These are phyloP conservation scores for Cucurbita maxima DNA, from an alignment of 306 rosid species.

Conservation along the genomic window DNA sequence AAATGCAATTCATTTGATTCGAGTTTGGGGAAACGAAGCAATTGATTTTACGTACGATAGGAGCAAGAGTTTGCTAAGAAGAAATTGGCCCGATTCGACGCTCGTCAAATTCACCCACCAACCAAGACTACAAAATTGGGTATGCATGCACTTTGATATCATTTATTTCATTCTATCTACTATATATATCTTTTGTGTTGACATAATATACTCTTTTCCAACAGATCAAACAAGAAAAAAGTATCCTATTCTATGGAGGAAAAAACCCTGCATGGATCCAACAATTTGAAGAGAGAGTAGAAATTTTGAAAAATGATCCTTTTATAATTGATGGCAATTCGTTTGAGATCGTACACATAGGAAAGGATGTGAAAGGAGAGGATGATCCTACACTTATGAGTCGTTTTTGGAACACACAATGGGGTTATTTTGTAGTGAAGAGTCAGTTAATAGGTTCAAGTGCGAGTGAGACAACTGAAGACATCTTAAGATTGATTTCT, in stretches of 20 bases:
- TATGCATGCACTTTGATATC: neutral
- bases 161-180: no score
- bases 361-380: conserved; percentile 13
- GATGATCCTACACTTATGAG: conserved; percentile 16
- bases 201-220: no score
- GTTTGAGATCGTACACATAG: conserved; percentile 16
- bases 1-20: conserved; percentile 38
- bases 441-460: neutral
- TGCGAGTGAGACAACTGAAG: conserved; percentile 13
- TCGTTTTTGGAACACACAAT: conserved; percentile 28
- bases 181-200: no score
- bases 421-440: conserved; percentile 1
- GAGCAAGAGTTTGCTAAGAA: neutral
- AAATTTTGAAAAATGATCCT: neutral
- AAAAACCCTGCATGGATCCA: neutral
- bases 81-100: neutral
- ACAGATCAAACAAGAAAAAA: conserved; percentile 36
- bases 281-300: conserved; percentile 4
- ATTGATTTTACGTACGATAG: conserved; percentile 15
- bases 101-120: conserved; percentile 5
- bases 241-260: conserved; percentile 44
- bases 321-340: neutral
- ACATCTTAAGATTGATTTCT: conserved; percentile 35
- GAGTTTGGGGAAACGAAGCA: conserved; percentile 29
- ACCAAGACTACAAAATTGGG: conserved; percentile 12